Percentiles rank a stretch among this genome's conserved stretches.
These are phyloP conservation scores for Echium plantagineum DNA, from an alignment of 257 asterid species.

Conservation along the genomic window DNA sequence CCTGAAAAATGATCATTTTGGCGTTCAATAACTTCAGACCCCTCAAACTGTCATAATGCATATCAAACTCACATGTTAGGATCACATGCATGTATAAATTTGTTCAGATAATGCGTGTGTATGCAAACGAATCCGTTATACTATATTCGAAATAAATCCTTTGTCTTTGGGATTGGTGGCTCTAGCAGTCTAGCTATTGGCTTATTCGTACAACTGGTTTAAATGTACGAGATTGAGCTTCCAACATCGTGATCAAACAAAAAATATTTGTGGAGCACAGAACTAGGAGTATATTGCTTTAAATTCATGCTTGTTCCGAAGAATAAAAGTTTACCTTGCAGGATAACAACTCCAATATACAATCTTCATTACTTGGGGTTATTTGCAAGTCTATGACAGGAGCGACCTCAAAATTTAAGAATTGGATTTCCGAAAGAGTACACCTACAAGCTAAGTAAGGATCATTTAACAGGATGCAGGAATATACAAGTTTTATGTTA, in stretches of 20 bases:
- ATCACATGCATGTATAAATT: not conserved
- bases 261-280: not conserved
- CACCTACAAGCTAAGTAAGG: conserved; percentile 45
- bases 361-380: conserved; percentile 43
- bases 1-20: conserved; percentile 78
- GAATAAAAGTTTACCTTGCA: conserved; percentile 48
- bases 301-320: conserved; percentile 2
- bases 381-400: conserved; percentile 74
- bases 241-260: not conserved
- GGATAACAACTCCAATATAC: conserved; percentile 63
- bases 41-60: conserved; percentile 52
- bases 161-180: too few relatives aligned
- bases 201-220: not conserved
- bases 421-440: conserved; percentile 58
- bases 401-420: conserved; percentile 66
- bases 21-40: conserved; percentile 54
- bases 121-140: too few relatives aligned
- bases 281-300: not conserved
- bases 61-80: conserved; percentile 4
- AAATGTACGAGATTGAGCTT: not conserved
- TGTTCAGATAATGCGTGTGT: not conserved
- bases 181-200: too few relatives aligned
- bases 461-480: not conserved
- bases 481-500: too few relatives aligned
- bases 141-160: too few relatives aligned